Base-by-base conservation (phyloP, 2,329 filamentous ascomycete genomes). In the Ampelomyces quisqualis region DNA sequence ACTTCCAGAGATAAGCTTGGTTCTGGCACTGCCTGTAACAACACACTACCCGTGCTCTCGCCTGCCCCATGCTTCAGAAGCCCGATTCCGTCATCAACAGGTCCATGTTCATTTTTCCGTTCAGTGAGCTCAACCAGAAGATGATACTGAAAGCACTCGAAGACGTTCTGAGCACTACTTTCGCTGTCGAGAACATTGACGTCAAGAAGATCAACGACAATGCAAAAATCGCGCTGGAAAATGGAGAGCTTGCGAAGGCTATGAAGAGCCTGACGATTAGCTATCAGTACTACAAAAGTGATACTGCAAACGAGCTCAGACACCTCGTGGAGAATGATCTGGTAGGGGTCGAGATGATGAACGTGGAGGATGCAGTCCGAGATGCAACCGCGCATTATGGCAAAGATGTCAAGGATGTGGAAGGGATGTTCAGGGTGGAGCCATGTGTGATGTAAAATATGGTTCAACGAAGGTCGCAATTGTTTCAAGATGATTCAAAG, bases 241-340 rank as follows among this genome's bases (percentile, higher is more conserved):
- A 40, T 19, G 62, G 64, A 3, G 58, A 65, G 19, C 22, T 38
- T 2, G 45, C 3, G 7, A 60, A 55, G 33, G 61, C 60, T 1
- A 60, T 66, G 48, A 60, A 58, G 28, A 64, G 65, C 0, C 38
- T 68, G 29, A 43, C 53, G 1, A 20, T 67, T 13, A 57, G 53
- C 36, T 56, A 58, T 28, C 62, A 69, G 37, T 69, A 67, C 23
- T 62, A 61, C n/a, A 64, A 65, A 29, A 57, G 37, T 3, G 55
- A 62, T 19, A 50, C 44, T 21, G 55, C 42, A 17, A 55, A 58
- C 13, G 46, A 58, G 23, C 59, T 67, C 17, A 55, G 51, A 18
- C 45, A 46, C 20, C 10, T 59, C 43, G 45, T 61, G 5, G 55
- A 64, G 40, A 68, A 68, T 33, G 57, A 62, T 13, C 4, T 46